A percentile compares a stretch with the other conserved stretches of the same genome.
phyloP scores from a whole-genome alignment of 2,329 filamentous ascomycete genomes.

The Microsporum canis region DNA sequence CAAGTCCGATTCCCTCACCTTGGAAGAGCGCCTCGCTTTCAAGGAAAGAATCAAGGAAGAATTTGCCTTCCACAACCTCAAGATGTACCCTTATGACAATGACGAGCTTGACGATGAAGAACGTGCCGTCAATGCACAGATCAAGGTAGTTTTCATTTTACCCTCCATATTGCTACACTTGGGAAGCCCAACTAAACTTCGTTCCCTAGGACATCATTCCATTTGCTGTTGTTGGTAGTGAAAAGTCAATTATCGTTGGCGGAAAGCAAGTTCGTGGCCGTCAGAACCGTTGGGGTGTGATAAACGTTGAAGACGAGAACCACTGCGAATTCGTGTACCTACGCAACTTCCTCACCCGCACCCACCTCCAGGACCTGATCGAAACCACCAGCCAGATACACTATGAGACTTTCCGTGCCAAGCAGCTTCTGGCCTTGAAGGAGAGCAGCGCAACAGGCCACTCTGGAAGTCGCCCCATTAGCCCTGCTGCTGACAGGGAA shows the following conservation, averaged over 20 bases:
- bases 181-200: not conserved
- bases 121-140: slow-evolving; percentile 81
- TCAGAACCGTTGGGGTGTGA: slow-evolving; percentile 98
- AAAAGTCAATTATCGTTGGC: slow-evolving; percentile 94
- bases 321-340: slow-evolving; percentile 99
- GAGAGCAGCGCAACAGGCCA: slow-evolving; percentile 77
- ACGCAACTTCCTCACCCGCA: slow-evolving; percentile 95
- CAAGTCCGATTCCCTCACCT: slow-evolving; percentile 90
- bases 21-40: slow-evolving; percentile 91
- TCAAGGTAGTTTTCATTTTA: slow-evolving; percentile 65
- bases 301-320: slow-evolving; percentile 98
- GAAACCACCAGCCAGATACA: slow-evolving; percentile 99
- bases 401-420: slow-evolving; percentile 99
- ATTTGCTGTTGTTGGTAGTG: slow-evolving; percentile 94
- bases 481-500: slow-evolving; percentile 85
- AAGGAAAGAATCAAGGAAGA: slow-evolving; percentile 99
- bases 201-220: slow-evolving; percentile 70
- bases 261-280: slow-evolving; percentile 95
- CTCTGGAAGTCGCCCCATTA: slow-evolving; percentile 81
- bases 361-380: slow-evolving; percentile 95
- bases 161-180: not conserved
- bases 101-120: slow-evolving; percentile 98
- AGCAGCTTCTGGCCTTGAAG: slow-evolving; percentile 95
- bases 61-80: slow-evolving; percentile 98
- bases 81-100: slow-evolving; percentile 99